Base-by-base conservation (phyloP, 2,329 filamentous ascomycete species). In the Macroventuria anomochaeta region DNA sequence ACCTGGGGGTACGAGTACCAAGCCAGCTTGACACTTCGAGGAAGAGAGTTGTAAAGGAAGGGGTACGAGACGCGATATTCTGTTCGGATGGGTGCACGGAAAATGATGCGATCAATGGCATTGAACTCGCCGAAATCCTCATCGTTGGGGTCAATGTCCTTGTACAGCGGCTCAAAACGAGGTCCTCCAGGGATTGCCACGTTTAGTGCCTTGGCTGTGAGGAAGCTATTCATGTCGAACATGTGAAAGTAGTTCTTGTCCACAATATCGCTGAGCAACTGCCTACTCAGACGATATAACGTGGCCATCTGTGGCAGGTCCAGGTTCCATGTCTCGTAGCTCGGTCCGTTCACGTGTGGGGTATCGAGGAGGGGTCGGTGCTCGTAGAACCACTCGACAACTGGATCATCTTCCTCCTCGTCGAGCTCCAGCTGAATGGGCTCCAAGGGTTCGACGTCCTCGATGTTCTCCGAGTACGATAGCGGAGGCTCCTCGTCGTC, bases 71-170 rank as follows among this genome's bases (percentile, higher is more conserved):
- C 95, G 38, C 93, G 87, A 69, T 96, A 97, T 76, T 99, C 95
- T 7, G 93, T 99, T 64, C 93, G 87, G 61, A 97, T 96, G 0
- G 93, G 93, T 39, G 90, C 88, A 61, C 95, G 89, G 83, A 99
- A 99, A 64, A 99, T 99, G 76, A 99, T 99, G 64, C 96, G 91
- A 70, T 99, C 95, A 67, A 99, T 99, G 28, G 95, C 95, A 71
- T 99, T 99, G 82, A 99, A 99, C 76, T 99, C 95, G 76, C 95
- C 95, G 76, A 99, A 99, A 71, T 99, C 95, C 75, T 99, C 95
- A 64, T 97, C 93, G 67, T 99, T 99, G 2, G 95, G 95, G 74
- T 99, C 93, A 57, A 99, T 93, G 67, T 99, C 95, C 77, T 99
- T 99, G 81, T 97, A 99, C 17, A 99, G 76, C 20, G 95, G 95